Base-by-base conservation (phyloP, 495 filamentous ascomycete species). In the Articulospora tetracladia region DNA sequence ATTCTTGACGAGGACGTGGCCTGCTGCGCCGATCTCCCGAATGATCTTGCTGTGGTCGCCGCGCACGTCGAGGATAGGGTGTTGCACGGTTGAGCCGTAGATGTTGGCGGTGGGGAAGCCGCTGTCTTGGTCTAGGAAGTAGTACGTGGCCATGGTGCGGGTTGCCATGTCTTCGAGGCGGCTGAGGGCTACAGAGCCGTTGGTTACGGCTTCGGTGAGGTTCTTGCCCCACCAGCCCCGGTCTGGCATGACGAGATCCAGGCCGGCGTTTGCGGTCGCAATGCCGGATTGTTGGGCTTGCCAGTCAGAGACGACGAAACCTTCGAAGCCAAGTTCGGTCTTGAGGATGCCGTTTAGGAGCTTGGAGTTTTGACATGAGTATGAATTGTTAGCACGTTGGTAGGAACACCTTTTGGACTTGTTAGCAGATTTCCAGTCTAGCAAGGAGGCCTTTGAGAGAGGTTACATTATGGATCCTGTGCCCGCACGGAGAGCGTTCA, bases 231-330 rank as follows among this genome's bases (percentile, higher is more conserved):
- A 60, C 25, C 17, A 57, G 4, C 57, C 52, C 26, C 80, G 80
- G 17, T 75, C 76, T 2, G 93, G 93, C 92, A 97, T 97, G 2
- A 84, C 82, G 90, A 96, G 93, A 68, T 98, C 83, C 55, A 82
- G 64, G 6, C 80, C 80, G 2, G 68, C 63, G 34, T 72, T 78
- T n/a, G 81, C 81, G 20, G 76, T 68, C 0, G 66, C 69, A 11
- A 57, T 64, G 10, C 76, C 78, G 1, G 72, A 74, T 66, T 85
- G 83, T 62, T 86, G 81, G 12, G 90, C 92, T 66, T 79, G 75
- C 92, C 92, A 96, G 67, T 96, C 92, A 60, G 82, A 90, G 89
- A 95, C 91, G 62, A 93, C 78, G 67, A 96, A 97, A 4, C 93
- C 93, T 75, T 97, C 93, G 78, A 96, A 98, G 27, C 87, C 92